Evolutionary conservation across 2,329 filamentous ascomycete species (phyloP), one percentile per base, ranked within the genome.

Genomic region (Geosmithia morbida): DNA sequence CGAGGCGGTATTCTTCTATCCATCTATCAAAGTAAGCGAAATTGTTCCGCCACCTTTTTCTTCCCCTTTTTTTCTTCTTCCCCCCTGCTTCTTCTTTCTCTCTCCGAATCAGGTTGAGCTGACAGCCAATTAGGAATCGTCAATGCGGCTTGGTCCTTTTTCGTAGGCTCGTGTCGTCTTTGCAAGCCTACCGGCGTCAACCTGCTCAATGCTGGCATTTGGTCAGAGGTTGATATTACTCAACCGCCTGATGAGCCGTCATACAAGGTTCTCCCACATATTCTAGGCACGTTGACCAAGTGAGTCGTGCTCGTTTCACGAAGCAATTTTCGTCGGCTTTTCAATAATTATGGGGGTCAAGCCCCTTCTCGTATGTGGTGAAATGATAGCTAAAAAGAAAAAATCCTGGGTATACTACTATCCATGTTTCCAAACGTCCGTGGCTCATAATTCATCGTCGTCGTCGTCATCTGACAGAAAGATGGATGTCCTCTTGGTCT

Each of bases 231-330:
- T 10, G 72, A 79, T 50, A 53, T 79, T 5, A 61, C 51, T 0
- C 64, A 64, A 48, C 67, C 67, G 0, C 51, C 54, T 0, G 59
- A 54, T 1, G 68, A 74, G 53, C 59, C 59, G 2, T 69, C 68
- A 60, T 72, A 63, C 46, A 52, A 62, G 1, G 50, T 59, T 2
- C 50, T 74, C 14, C 75, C 74, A 22, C 73, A 77, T 46, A 56
- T 73, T n/a, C 51, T 70, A 17, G 75, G 75, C 2, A 66, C 70
- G 0, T 57, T 77, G 46, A 75, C 69, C 0, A 79, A 79, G 50
- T 77, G 56, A 57, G n/a, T n/a, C n/a, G n/a, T n/a, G n/a, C n/a
- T n/a, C n/a, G n/a, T n/a, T n/a, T n/a, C n/a, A n/a, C n/a, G n/a
- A n/a, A n/a, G n/a, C n/a, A n/a, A n/a, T n/a, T n/a, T n/a, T n/a